phyloP scores from a whole-genome alignment of 257 asterid genomes.

The Fraxinus quadrangulata region DNA sequence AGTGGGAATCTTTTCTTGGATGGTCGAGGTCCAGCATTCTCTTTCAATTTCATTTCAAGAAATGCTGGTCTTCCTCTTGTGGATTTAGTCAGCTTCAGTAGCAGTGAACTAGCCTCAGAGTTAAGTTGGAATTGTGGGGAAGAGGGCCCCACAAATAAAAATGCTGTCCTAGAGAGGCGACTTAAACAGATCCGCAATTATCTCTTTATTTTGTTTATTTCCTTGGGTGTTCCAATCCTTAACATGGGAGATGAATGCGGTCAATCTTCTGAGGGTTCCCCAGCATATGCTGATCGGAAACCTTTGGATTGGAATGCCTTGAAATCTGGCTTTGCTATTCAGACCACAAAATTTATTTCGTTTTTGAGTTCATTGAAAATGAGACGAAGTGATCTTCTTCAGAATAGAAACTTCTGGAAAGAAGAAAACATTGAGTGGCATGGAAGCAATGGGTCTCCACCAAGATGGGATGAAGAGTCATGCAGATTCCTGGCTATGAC shows the following conservation, averaged over 20 bases:
- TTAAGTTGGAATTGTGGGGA: slow-evolving; percentile 92
- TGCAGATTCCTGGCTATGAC: slow-evolving; percentile 77
- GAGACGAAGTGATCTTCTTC: slow-evolving; percentile 77
- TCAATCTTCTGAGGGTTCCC: slow-evolving; percentile 68
- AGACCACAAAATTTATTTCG: slow-evolving; percentile 59
- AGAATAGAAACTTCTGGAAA: slow-evolving; percentile 53
- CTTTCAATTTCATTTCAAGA: slow-evolving; percentile 72
- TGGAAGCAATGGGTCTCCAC: slow-evolving; percentile 55
- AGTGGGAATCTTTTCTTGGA: slow-evolving; percentile 78
- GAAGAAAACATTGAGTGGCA: slow-evolving; percentile 76
- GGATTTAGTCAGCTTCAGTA: slow-evolving; percentile 85
- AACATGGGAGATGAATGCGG: slow-evolving; percentile 99
- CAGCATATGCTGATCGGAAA: slow-evolving; percentile 43
- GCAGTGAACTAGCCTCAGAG: slow-evolving; percentile 47
- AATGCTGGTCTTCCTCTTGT: slow-evolving; percentile 76
- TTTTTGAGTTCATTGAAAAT: slow-evolving; percentile 62
- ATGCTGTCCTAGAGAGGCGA: slow-evolving; percentile 60
- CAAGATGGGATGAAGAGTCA: slow-evolving; percentile 64
- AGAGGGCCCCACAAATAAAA: slow-evolving; percentile 76
- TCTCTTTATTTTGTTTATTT: slow-evolving; percentile 68
- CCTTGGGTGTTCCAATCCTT: slow-evolving; percentile 86
- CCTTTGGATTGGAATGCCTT: slow-evolving; percentile 69
- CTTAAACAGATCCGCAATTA: slow-evolving; percentile 82
- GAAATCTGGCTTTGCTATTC: slow-evolving; percentile 60
- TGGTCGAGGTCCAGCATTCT: slow-evolving; percentile 87